These are phyloP conservation scores for Hyaloscypha hepaticicola DNA, from an alignment of 495 filamentous ascomycete species.

Conservation along the genomic window DNA sequence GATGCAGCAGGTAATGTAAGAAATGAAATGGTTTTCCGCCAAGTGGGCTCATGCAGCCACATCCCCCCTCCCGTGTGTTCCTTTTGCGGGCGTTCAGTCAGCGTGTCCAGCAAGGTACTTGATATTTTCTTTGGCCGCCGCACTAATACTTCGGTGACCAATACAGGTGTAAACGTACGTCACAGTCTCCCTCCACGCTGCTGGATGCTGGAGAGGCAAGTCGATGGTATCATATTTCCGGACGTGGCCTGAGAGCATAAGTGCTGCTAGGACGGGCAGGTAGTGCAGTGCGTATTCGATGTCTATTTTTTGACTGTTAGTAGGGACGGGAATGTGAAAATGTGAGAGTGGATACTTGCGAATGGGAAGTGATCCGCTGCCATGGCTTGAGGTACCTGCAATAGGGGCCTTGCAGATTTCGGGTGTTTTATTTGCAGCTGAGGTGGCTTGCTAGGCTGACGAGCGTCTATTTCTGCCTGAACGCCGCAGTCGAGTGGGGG, in stretches of 20 bases:
- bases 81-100: background rate
- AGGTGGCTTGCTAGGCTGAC: constrained; percentile 10
- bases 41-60: background rate
- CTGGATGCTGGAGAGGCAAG: constrained; percentile 53
- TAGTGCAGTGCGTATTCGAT: constrained; percentile 47
- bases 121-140: constrained; percentile 49
- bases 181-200: constrained; percentile 51
- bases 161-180: constrained; percentile 52
- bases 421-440: background rate
- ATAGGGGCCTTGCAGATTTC: background rate
- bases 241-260: constrained; percentile 52
- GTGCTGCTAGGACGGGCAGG: constrained; percentile 49
- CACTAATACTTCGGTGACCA: constrained; percentile 46
- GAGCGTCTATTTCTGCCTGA: constrained; percentile 15
- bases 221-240: constrained; percentile 51
- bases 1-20: no score
- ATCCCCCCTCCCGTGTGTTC: background rate
- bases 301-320: constrained; percentile 36
- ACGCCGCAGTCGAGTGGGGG: constrained; percentile 10
- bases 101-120: constrained; percentile 50
- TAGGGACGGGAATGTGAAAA: background rate
- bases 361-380: constrained; percentile 40
- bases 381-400: background rate
- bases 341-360: no score
- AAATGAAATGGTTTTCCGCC: background rate